Evolutionary conservation across 805 yeast species (phyloP), one percentile per base, ranked within the genome.

Genomic region (Aciculoconidium aculeatum): DNA sequence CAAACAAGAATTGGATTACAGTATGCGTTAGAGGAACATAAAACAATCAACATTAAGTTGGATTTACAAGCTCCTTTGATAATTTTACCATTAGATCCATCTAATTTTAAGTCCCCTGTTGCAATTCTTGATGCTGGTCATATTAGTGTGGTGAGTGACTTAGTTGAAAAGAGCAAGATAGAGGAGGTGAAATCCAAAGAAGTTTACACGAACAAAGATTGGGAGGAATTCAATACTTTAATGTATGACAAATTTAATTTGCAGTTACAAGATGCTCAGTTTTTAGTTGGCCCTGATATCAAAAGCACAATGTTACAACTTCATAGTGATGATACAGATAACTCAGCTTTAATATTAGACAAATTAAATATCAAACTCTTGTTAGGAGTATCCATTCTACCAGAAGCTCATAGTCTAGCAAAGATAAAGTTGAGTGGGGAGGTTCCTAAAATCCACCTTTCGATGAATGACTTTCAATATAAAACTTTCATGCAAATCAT

Each of bases 121-220:
- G 84, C 88, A 3, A 75, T 92, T 11, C 66, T 92, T 31, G 97
- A 92, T 65, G 96, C 96, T 6, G 99, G 99, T 48, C 96, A 90
- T 53, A 80, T 94, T 14, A 78, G 86, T 40, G 75, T 92, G 10
- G 58, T 65, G 2, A 84, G 95, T 49, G 92, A 88, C 44, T 67
- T 90, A 22, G 92, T 78, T 3, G 83, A 81, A 26, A 75, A 75
- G 40, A 68, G 72, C 3, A 75, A 73, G 25, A 70, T 87, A 15
- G 77, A 78, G 28, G 77, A 77, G 34, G 73, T 87, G 25, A 84
- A 78, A 46, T 64, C 75, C 15, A 75, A 83, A 47, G 65, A 67
- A 5, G 59, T 58, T 36, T 80, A 79, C 47, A 59, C 71, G 1
- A 67, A 60, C 3, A 75, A 70, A 2, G 96, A 90, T 45, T 90